Percentiles rank a stretch among this genome's conserved stretches.
These are phyloP conservation scores for Eimeria tenella DNA, from an alignment of 169 alveolate species.

Conservation along the genomic window DNA sequence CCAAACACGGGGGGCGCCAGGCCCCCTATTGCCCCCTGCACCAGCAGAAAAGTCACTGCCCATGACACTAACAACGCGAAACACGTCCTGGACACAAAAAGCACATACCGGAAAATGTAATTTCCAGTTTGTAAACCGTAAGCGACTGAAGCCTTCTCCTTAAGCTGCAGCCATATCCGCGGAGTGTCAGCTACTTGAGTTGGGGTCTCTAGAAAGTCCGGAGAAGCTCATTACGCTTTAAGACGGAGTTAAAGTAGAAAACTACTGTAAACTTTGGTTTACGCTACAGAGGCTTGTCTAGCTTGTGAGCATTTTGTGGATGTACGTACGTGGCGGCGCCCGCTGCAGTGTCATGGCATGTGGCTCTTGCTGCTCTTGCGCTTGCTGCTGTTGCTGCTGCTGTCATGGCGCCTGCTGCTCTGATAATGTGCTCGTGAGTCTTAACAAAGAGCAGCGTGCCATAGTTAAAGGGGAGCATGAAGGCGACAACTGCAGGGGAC, in stretches of 20 bases:
- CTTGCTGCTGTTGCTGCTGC: conserved; percentile 50
- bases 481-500: neutral
- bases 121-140: neutral
- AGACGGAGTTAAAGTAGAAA: no score
- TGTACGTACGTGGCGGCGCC: conserved; percentile 44
- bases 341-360: conserved; percentile 62
- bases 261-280: no score
- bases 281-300: no score
- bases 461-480: conserved; percentile 42
- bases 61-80: conserved; percentile 23
- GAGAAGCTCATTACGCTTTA: no score
- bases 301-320: neutral
- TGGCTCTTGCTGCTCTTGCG: conserved; percentile 52
- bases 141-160: no score
- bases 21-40: conserved; percentile 38
- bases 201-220: no score
- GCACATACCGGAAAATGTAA: neutral
- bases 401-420: conserved; percentile 51
- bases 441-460: conserved; percentile 51
- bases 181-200: no score
- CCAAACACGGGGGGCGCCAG: conserved; percentile 68
- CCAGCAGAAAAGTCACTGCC: conserved; percentile 50
- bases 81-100: neutral
- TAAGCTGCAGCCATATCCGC: no score
- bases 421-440: conserved; percentile 41